phyloP scores from a whole-genome alignment of 352 stramenopile genomes.

The Pseudoperonospora humuli region DNA sequence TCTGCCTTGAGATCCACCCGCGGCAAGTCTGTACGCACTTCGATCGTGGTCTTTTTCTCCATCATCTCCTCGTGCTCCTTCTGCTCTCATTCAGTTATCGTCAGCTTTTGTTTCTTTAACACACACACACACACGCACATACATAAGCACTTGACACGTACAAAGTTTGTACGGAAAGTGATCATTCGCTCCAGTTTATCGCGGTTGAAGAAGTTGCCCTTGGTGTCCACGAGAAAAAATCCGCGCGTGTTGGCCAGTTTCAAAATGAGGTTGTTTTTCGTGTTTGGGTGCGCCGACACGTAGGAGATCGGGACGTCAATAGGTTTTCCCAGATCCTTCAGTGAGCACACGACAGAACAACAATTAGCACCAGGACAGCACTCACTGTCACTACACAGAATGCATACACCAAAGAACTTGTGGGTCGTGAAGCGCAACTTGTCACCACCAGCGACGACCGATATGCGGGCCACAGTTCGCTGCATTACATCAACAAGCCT shows the following conservation, averaged over 20 bases:
- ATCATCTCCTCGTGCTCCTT: constrained; percentile 71
- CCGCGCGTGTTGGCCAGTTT: constrained; percentile 64
- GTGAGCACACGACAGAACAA: not conserved
- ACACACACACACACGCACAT: not conserved
- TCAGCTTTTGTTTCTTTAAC: not conserved
- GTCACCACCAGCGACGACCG: constrained; percentile 58
- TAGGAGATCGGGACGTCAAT: constrained; percentile 62
- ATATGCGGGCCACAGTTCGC: constrained; percentile 73
- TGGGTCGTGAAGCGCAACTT: constrained; percentile 83
- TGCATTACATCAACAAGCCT: constrained; percentile 13
- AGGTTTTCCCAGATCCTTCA: constrained; percentile 48
- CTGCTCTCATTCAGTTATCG: constrained; percentile 19
- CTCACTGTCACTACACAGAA: not conserved
- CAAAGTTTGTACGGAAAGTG: constrained; percentile 74
- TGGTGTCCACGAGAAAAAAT: constrained; percentile 76
- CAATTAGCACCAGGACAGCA: not conserved
- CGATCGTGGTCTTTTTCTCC: constrained; percentile 43
- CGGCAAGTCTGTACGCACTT: constrained; percentile 62
- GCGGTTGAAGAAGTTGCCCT: constrained; percentile 82
- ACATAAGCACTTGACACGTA: constrained; percentile 31
- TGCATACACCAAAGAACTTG: constrained; percentile 80
- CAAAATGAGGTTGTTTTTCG: constrained; percentile 82
- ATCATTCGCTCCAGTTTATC: constrained; percentile 84
- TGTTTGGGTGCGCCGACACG: constrained; percentile 74
- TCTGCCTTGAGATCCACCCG: constrained; percentile 53